Percentiles rank a stretch among this genome's conserved stretches.
Conservation (phyloP, 768 basidiomycete genomes). For the Tylopilus plumbeoviolaceoides region DNA sequence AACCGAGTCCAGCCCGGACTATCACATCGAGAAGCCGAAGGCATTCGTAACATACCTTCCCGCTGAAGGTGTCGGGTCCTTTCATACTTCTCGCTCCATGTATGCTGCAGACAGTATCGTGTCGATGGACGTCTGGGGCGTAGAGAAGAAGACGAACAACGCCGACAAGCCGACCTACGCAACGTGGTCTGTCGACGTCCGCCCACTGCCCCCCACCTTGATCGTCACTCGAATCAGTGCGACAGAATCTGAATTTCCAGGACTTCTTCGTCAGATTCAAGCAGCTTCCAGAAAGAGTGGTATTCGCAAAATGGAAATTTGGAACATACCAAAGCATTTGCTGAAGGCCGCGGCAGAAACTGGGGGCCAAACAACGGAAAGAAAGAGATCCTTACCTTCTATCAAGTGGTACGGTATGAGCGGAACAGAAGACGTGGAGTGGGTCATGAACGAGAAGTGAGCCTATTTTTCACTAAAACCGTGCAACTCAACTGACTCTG, state of each 20-base stretch:
- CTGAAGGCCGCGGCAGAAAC: conserved; percentile 21
- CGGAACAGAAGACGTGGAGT: conserved; percentile 31
- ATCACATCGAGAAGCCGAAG: conserved; percentile 8
- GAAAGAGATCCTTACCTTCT: conserved; percentile 39
- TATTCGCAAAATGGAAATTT: conserved; percentile 41
- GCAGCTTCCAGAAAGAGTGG: conserved; percentile 33
- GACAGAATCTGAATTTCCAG: conserved; percentile 29
- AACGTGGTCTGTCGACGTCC: conserved; percentile 43
- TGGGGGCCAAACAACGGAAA: conserved; percentile 31
- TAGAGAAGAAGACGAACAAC: conserved; percentile 9
- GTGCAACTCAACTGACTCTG: neutral
- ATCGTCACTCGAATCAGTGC: conserved; percentile 42
- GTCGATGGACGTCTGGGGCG: conserved; percentile 19
- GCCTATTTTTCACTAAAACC: conserved; percentile 1
- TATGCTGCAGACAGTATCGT: conserved; percentile 9
- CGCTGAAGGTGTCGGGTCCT: conserved; percentile 46
- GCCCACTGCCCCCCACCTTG: conserved; percentile 31
- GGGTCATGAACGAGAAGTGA: conserved; percentile 50
- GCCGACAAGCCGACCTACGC: conserved; percentile 28
- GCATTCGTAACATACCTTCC: conserved; percentile 41
- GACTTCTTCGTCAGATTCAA: conserved; percentile 34
- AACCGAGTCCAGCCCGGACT: conserved; percentile 3
- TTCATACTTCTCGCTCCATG: conserved; percentile 35
- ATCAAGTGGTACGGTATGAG: conserved; percentile 50
- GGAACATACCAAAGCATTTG: conserved; percentile 35